A percentile compares a stretch with the other conserved stretches of the same genome.
Evolutionary conservation across 2,329 filamentous ascomycete genomes (phyloP).

Genomic region (Phymatotrichopsis omnivora): DNA sequence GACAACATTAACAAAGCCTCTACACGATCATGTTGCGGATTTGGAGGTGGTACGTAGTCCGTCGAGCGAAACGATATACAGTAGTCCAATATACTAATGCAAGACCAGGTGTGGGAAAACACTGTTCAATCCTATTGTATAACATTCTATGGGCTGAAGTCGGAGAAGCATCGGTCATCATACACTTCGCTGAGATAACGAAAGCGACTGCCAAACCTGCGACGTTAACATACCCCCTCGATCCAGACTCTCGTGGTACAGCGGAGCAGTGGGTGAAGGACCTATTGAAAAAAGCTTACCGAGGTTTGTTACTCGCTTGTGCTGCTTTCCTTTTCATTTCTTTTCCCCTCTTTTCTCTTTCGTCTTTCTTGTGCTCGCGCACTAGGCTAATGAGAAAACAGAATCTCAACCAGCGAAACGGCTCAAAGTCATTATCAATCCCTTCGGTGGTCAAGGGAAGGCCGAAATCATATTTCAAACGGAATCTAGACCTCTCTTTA

Average conservation of each 20-base stretch:
- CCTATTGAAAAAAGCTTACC: slow-evolving; percentile 56
- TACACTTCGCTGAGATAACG: slow-evolving; percentile 59
- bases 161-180: slow-evolving; percentile 49
- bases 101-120: slow-evolving; percentile 1
- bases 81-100: not conserved
- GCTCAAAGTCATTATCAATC: slow-evolving; percentile 83
- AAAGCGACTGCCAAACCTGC: slow-evolving; percentile 52
- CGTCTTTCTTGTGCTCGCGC: not conserved
- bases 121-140: slow-evolving; percentile 57
- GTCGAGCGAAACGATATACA: not conserved
- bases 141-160: slow-evolving; percentile 75
- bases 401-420: slow-evolving; percentile 56
- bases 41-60: slow-evolving; percentile 1
- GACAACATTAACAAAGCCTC: not conserved
- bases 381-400: slow-evolving; percentile 5
- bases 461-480: slow-evolving; percentile 63
- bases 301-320: slow-evolving; percentile 16
- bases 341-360: not conserved
- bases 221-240: slow-evolving; percentile 52
- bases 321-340: too few relatives aligned
- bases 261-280: slow-evolving; percentile 51
- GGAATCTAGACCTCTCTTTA: slow-evolving; percentile 70
- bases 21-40: slow-evolving; percentile 8
- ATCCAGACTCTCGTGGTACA: slow-evolving; percentile 42
- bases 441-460: slow-evolving; percentile 71